Evolutionary conservation across 306 rosid species (phyloP), one percentile per base, ranked within the genome.

Genomic region (Castanea crenata): DNA sequence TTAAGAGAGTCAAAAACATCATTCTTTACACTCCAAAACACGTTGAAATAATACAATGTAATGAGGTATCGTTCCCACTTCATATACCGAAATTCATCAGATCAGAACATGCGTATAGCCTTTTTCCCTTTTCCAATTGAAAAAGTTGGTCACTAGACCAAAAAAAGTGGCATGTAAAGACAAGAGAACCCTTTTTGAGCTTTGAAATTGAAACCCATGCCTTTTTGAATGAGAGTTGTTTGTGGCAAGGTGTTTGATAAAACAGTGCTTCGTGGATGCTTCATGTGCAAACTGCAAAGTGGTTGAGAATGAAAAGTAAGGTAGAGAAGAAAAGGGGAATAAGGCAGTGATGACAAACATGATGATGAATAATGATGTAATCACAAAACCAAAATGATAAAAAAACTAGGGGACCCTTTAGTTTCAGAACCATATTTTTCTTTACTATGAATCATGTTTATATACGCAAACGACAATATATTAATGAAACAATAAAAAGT

Each of bases 171-270:
- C 79, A 55, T 76, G 69, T 78, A 51, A 70, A 64, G 91, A 89
- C 87, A 83, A 71, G 56, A 72, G 0, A 7, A 12, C 77, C 55
- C 90, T 87, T 91, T 82, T 78, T 72, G 61, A 79, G 32, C 59
- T 69, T 76, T 10, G 58, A 61, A 81, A 31, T 78, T 5, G 27
- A 46, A 63, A 63, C 16, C 41, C 12, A 58, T 0, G 0, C 41
- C 20, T 63, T 63, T 14, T 15, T 67, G 25, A n/a, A 34, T 23
- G 29, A 68, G 25, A 68, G 18, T 52, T 68, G 3, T 46, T 19
- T 10, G 41, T 31, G 16, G 15, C 15, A 49, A 49, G 14, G 69
- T 65, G 11, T 19, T 6, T 19, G 15, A 68, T 35, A 14, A 67
- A 15, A 1, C 7, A 18, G 12, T 35, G 71, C 51, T 68, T 68